Evolutionary conservation across 176 grass and related monocot species (phyloP).

Genomic region (Oryza punctata): DNA sequence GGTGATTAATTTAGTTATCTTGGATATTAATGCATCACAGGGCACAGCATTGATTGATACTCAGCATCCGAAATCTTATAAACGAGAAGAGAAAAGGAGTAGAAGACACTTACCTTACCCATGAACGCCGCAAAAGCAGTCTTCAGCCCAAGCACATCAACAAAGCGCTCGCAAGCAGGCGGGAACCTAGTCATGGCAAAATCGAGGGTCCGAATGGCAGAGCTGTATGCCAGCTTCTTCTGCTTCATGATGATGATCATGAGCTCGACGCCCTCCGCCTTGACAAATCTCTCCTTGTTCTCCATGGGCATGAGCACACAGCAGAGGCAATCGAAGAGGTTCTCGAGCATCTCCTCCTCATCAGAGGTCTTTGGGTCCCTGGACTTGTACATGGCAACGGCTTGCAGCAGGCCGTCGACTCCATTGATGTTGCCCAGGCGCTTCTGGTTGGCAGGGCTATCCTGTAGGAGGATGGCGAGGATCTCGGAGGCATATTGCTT

Average conservation of each 20-base stretch:
- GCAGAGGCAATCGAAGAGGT: slow-evolving; percentile 90
- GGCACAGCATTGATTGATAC: background rate
- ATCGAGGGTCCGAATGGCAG: slow-evolving; percentile 74
- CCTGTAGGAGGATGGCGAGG: slow-evolving; percentile 89
- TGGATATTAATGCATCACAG: background rate
- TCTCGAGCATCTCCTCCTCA: slow-evolving; percentile 98
- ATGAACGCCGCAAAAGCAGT: slow-evolving; percentile 90
- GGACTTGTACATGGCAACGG: slow-evolving; percentile 92
- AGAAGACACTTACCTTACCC: slow-evolving; percentile 91
- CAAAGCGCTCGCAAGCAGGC: slow-evolving; percentile 84
- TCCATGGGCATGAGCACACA: slow-evolving; percentile 85
- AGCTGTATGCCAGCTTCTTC: slow-evolving; percentile 89
- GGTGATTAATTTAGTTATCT: background rate
- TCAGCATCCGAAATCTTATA: background rate
- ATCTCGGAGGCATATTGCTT: slow-evolving; percentile 97
- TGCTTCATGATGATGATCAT: slow-evolving; percentile 99
- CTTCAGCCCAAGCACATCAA: slow-evolving; percentile 92
- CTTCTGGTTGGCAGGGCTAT: slow-evolving; percentile 84
- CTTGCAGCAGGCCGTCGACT: slow-evolving; percentile 81
- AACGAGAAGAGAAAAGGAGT: slow-evolving; percentile 8
- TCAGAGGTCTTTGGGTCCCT: slow-evolving; percentile 83
- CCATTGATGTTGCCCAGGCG: slow-evolving; percentile 85
- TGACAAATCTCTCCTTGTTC: slow-evolving; percentile 98
- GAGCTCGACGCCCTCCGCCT: slow-evolving; percentile 89
- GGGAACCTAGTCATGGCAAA: slow-evolving; percentile 97